Base-by-base conservation (phyloP, 2,329 filamentous ascomycete species). In the Purpureocillium takamizusanense region DNA sequence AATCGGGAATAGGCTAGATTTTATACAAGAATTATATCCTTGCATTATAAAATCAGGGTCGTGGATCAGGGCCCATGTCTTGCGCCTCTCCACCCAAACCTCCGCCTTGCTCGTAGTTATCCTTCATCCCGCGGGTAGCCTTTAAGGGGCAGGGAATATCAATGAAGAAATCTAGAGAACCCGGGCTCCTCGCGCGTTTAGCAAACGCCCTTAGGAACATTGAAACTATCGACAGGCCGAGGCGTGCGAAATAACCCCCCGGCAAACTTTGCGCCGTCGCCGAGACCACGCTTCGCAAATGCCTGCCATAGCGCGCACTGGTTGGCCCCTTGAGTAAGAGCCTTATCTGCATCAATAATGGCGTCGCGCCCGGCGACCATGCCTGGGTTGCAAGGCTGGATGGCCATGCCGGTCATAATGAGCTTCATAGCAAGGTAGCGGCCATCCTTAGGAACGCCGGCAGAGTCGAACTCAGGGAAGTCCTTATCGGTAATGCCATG, bases 201-300 rank as follows among this genome's bases (percentile, higher is more conserved):
- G 37, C 54, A 57, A 4, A 41, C 47, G 8, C 43, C 49, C 21
- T 43, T 30, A 2, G 54, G 54, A 4, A 56, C 29, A 3, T 42
- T 32, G 30, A 54, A 63, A 42, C 57, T 60, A 46, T 61, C 53
- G 6, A 49, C 57, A 5, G n/a, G 29, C 33, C 15, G 43, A 37
- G 42, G 46, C 49, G 35, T 60, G n/a, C n/a, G n/a, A n/a, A n/a
- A n/a, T n/a, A n/a, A n/a, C n/a, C n/a, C n/a, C n/a, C n/a, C n/a
- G n/a, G n/a, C n/a, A n/a, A n/a, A 62, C 31, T 34, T 47, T 5
- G 21, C 21, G 21, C 52, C 51, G 0, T 45, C 39, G 29, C 73
- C 73, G 3, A 77, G 52, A n/a, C 73, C 73, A 34, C 73, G 59
- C 65, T 76, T 76, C 2, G 73, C 72, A 46, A 77, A 76, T 0